Base-by-base conservation (phyloP, 1,139 yeast species). In the Nakaseomyces sp. region DNA sequence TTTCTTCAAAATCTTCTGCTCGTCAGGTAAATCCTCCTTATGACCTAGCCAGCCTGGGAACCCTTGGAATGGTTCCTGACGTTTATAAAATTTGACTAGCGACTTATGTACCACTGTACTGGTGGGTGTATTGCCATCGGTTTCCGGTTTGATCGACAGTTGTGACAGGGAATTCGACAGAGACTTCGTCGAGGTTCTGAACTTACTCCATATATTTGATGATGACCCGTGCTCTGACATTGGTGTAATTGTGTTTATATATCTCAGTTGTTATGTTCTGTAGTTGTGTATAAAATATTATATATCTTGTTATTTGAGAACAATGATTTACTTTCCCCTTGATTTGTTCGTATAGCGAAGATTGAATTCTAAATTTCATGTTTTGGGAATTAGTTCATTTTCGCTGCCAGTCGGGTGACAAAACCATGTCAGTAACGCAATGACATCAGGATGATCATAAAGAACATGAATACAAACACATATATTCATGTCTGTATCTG, bases 11-110 rank as follows among this genome's bases (percentile, higher is more conserved):
- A 56, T 48, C 43, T 57, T 55, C 30, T 60, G 58, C 37, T 61
- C 61, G 36, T 61, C 57, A 7, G 64, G 62, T 6, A 57, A 39
- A 9, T 63, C 65, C 26, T 61, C 66, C 22, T 57, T 57, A 28
- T 63, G 66, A 6, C 71, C 72, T 16, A 68, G 51, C 72, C 72
- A 68, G 5, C 63, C 65, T 1, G 72, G 72, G 31, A 59, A 68
- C 0, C 67, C 68, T 38, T 61, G 54, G 40, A 61, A 63, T 1
- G 64, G 61, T 15, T 61, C 62, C 33, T 53, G 54, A 22, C 47
- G 49, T 28, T 58, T 48, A 43, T 65, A 68, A 44, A 57, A 61
- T 18, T 56, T 56, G 4, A 66, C 68, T 9, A 68, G 42, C 0
- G 70, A 65, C 45, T 65, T 66, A 48, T 67, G 71, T 4, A 68